These are phyloP conservation scores for Plectosphaerella sp. DNA, from an alignment of 2,329 filamentous ascomycete species.

Conservation along the genomic window DNA sequence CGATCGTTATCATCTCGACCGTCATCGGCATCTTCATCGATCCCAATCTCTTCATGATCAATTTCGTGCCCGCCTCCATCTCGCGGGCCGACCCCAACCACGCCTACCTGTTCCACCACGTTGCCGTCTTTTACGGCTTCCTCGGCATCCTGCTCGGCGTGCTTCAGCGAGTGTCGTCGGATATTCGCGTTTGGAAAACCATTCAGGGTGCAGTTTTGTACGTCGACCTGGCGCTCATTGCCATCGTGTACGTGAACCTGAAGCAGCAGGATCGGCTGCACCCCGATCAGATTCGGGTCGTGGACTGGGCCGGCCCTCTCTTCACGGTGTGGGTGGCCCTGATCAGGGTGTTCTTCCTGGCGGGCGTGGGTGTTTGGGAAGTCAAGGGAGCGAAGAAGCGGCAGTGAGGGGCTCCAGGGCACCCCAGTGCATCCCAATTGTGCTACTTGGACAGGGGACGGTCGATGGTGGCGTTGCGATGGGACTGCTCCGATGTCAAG, in stretches of 20 bases:
- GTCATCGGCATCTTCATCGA: constrained; percentile 11
- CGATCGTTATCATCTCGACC: constrained; percentile 9
- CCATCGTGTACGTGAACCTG: constrained; percentile 11
- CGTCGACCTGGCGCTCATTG: constrained; percentile 13
- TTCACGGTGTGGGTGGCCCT: constrained; percentile 12
- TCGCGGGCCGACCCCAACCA: constrained; percentile 13
- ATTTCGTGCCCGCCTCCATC: constrained; percentile 11
- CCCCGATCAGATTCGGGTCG: constrained; percentile 4
- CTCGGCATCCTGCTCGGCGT: constrained; percentile 10
- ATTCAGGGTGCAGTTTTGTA: constrained; percentile 11
- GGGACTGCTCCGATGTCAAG: no score
- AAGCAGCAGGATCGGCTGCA: constrained; percentile 10
- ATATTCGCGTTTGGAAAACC: constrained; percentile 16
- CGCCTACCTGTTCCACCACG: constrained; percentile 16
- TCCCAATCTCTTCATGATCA: constrained; percentile 12
- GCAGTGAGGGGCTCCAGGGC: neutral
- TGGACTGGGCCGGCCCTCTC: constrained; percentile 14
- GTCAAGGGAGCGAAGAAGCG: neutral
- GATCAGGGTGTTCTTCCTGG: constrained; percentile 13
- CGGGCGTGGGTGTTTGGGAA: constrained; percentile 8
- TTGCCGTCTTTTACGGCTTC: constrained; percentile 13
- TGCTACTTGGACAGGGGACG: no score
- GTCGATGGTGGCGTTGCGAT: no score
- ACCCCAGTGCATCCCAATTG: no score
- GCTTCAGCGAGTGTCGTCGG: constrained; percentile 8